phyloP scores from a whole-genome alignment of 2,329 filamentous ascomycete species.

The Emmonsiellopsis sp. region DNA sequence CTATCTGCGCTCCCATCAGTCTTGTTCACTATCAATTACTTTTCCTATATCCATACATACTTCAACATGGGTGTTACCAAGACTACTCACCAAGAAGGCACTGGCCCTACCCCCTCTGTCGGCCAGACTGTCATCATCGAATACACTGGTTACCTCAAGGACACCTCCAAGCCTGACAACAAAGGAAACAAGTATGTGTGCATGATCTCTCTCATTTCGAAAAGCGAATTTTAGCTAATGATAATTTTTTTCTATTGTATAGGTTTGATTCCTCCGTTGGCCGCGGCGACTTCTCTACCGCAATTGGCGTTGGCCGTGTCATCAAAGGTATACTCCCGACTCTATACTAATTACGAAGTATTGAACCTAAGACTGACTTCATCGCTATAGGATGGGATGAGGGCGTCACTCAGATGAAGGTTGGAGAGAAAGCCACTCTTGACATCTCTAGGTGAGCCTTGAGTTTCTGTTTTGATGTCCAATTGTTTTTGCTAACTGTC shows the following conservation, averaged over 20 bases:
- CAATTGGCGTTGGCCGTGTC: slow-evolving; percentile 72
- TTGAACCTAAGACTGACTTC: too few relatives aligned
- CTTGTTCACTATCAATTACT: too few relatives aligned
- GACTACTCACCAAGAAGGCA: neutral
- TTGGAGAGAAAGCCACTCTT: slow-evolving; percentile 80
- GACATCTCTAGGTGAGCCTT: slow-evolving; percentile 61
- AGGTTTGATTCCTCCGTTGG: slow-evolving; percentile 84
- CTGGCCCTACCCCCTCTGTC: neutral
- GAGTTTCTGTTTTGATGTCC: slow-evolving; percentile 6
- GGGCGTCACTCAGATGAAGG: slow-evolving; percentile 71
- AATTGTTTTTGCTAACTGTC: too few relatives aligned
- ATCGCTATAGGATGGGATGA: slow-evolving; percentile 62
- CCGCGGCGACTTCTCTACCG: slow-evolving; percentile 62
- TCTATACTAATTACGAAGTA: too few relatives aligned
- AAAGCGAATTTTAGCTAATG: neutral
- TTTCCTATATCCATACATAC: too few relatives aligned
- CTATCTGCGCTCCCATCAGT: too few relatives aligned
- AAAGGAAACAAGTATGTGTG: neutral
- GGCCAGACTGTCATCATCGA: neutral
- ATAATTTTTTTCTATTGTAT: neutral
- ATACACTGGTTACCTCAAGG: neutral
- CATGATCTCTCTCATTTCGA: neutral
- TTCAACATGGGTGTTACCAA: neutral
- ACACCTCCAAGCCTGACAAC: neutral
- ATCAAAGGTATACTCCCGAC: slow-evolving; percentile 59